phyloP scores from a whole-genome alignment of 768 basidiomycete species.

The Boletus rubescentipes region DNA sequence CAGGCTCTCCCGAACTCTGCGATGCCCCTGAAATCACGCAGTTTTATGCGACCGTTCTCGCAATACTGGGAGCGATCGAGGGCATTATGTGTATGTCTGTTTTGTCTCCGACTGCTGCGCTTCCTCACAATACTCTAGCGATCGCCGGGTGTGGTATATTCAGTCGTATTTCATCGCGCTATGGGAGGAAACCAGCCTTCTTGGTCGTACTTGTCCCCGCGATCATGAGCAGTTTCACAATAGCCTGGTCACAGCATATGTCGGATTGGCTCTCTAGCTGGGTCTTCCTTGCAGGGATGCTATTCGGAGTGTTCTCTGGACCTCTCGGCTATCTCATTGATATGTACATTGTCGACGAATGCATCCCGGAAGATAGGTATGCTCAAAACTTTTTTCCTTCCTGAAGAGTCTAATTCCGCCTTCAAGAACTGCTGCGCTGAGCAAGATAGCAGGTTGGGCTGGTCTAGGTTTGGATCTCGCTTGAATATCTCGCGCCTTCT shows the following conservation, averaged over 20 bases:
- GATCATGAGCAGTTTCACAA: constrained; percentile 11
- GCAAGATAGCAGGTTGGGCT: constrained; percentile 29
- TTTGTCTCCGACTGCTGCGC: background rate
- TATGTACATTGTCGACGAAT: constrained; percentile 31
- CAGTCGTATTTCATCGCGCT: constrained; percentile 24
- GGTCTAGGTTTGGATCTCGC: constrained; percentile 21
- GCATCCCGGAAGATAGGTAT: constrained; percentile 25
- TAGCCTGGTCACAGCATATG: constrained; percentile 17
- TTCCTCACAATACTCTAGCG: constrained; percentile 17
- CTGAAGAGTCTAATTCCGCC: constrained; percentile 2
- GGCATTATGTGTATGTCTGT: constrained; percentile 23
- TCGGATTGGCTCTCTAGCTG: constrained; percentile 17
- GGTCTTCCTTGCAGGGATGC: constrained; percentile 19
- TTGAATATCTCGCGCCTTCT: background rate
- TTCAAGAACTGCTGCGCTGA: constrained; percentile 27
- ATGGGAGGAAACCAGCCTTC: constrained; percentile 28
- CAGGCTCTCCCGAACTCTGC: constrained; percentile 17
- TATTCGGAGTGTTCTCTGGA: constrained; percentile 14
- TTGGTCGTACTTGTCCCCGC: constrained; percentile 7
- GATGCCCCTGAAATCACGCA: constrained; percentile 19
- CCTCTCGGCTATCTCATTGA: constrained; percentile 22
- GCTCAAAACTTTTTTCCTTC: background rate
- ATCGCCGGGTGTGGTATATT: constrained; percentile 23
- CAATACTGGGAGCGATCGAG: constrained; percentile 13
- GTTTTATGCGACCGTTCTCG: constrained; percentile 21